Percentiles rank a stretch among this genome's conserved stretches.
These are phyloP conservation scores for Ophiostoma sp. DNA, from an alignment of 2,329 filamentous ascomycete species.

Conservation along the genomic window DNA sequence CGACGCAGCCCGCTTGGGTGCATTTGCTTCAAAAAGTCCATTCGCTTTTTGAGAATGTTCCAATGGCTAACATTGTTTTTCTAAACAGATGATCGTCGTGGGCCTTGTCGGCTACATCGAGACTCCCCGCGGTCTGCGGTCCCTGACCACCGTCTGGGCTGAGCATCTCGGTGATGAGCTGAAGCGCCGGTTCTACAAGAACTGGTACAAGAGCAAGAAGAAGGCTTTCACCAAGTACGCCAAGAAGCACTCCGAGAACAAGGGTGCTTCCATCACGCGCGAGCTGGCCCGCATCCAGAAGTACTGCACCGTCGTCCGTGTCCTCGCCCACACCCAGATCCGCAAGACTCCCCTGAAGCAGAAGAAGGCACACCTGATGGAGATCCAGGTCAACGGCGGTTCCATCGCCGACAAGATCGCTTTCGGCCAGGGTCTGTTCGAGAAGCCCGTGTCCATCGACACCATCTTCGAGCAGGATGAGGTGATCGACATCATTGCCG, in stretches of 20 bases:
- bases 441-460: conserved; percentile 95
- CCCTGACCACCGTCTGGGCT: conserved; percentile 98
- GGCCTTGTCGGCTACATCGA: conserved; percentile 99
- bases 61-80: conserved; percentile 62
- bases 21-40: conserved; percentile 13
- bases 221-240: conserved; percentile 99
- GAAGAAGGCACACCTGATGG: conserved; percentile 99
- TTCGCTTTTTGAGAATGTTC: conserved; percentile 40
- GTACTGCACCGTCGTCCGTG: conserved; percentile 99
- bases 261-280: conserved; percentile 82
- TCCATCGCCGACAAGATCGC: conserved; percentile 94
- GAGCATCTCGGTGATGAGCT: conserved; percentile 98
- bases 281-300: conserved; percentile 99
- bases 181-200: conserved; percentile 99
- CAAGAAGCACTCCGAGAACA: conserved; percentile 98
- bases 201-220: conserved; percentile 99
- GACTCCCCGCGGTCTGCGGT: conserved; percentile 98
- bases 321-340: conserved; percentile 99
- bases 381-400: conserved; percentile 99
- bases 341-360: conserved; percentile 99
- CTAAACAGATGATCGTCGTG: conserved; percentile 89
- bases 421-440: conserved; percentile 91
- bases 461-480: conserved; percentile 98
- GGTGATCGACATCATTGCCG: conserved; percentile 98
- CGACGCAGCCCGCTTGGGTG: conserved; percentile 71